Percentiles rank a stretch among this genome's conserved stretches.
phyloP scores from a whole-genome alignment of 2,329 filamentous ascomycete genomes.

The Periconia sp. region DNA sequence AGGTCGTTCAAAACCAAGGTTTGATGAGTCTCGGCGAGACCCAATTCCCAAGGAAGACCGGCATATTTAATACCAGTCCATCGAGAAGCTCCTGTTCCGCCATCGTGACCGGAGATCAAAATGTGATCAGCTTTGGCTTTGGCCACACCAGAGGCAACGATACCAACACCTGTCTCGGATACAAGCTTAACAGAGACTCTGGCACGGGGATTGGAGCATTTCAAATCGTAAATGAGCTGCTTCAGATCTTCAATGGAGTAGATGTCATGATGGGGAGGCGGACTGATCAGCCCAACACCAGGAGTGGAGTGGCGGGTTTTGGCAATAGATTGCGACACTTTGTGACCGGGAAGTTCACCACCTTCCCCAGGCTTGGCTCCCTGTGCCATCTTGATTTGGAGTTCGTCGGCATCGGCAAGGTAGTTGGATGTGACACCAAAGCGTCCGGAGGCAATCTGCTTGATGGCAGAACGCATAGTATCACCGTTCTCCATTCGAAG shows the following conservation, averaged over 20 bases:
- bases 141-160: slow-evolving; percentile 94
- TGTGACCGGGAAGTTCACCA: slow-evolving; percentile 95
- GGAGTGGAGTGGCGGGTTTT: slow-evolving; percentile 94
- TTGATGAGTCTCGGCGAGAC: slow-evolving; percentile 95
- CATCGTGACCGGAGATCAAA: slow-evolving; percentile 93
- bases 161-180: slow-evolving; percentile 95
- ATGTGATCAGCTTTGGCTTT: slow-evolving; percentile 98
- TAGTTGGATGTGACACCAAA: slow-evolving; percentile 97
- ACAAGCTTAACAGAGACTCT: slow-evolving; percentile 96
- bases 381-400: slow-evolving; percentile 99
- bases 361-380: slow-evolving; percentile 97
- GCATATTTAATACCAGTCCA: slow-evolving; percentile 99
- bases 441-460: slow-evolving; percentile 93
- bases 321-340: slow-evolving; percentile 91
- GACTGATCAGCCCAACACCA: slow-evolving; percentile 93
- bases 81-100: slow-evolving; percentile 91
- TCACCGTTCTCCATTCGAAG: slow-evolving; percentile 86
- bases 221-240: slow-evolving; percentile 95
- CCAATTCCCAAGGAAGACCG: slow-evolving; percentile 93
- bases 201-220: slow-evolving; percentile 90
- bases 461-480: slow-evolving; percentile 96
- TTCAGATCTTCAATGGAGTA: slow-evolving; percentile 98
- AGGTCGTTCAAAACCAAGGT: slow-evolving; percentile 94
- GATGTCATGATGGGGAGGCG: slow-evolving; percentile 95
- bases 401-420: slow-evolving; percentile 89